Evolutionary conservation across 1,284 basidiomycete species (phyloP), one percentile per base, ranked within the genome.

Genomic region (Naganishia liquefaciens): DNA sequence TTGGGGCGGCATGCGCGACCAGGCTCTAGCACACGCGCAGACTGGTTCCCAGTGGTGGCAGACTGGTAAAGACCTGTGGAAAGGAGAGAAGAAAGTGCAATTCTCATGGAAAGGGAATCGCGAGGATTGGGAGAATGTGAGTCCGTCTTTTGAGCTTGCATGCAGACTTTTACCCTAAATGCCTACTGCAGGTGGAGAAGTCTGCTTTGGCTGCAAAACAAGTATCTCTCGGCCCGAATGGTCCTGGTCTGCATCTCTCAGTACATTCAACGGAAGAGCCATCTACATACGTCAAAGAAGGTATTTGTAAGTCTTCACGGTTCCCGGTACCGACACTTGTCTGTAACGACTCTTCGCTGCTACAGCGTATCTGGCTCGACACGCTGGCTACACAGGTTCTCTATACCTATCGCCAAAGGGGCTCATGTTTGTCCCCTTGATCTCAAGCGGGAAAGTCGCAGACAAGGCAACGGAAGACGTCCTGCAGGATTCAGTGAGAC

Each of bases 1-100:
- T 46, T 65, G 63, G 63, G 30, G 44, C 13, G 49, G 33, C n/a
- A 58, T 65, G 63, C 37, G 55, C 17, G 47, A 65, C 28, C 54
- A 58, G n/a, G 55, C 63, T 40, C 28, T 64, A 21, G 30, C 52
- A 15, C 47, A 54, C 33, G 47, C 44, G 9, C 54, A 65, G 40
- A 53, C 33, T 25, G 54, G 54, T 10, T 50, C 55, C 4, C 53
- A 60, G 39, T 65, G 55, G 54, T 60, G 55, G 55, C 54, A 65
- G 33, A 46, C 50, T 27, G 63, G 63, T 23, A 57, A 57, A 44
- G 46, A 57, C 9, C 40, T 65, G 11, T 42, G 54, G 47, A 60
- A 44, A 25, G 63, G 63, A 27, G 63, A 65, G 42, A 60, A 51
- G 23, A 57, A 65, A 21, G 55, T 65, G 2, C 46, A 60, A 37